Conservation (phyloP, 192 early-diverging fungal genomes). For the Jimgerdemannia flammicorona region DNA sequence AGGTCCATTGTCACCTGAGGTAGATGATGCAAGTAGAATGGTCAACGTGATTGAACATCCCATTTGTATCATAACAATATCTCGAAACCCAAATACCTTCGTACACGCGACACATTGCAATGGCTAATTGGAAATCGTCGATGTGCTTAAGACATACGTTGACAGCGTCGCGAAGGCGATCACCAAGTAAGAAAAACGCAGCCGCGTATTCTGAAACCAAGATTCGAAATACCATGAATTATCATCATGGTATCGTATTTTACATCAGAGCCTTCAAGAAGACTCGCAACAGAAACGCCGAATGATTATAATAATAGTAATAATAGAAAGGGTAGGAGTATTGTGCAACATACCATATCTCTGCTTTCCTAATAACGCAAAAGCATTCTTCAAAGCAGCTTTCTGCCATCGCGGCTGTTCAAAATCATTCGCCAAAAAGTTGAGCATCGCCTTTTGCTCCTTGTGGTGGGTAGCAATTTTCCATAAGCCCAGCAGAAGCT, state of each 20-base stretch:
- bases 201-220: constrained; percentile 77
- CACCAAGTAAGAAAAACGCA: constrained; percentile 91
- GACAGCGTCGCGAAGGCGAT: constrained; percentile 84
- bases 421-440: constrained; percentile 93
- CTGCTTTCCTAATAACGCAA: constrained; percentile 92
- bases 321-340: too few species aligned
- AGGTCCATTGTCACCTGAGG: constrained; percentile 53
- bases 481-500: constrained; percentile 89
- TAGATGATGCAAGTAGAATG: too few species aligned
- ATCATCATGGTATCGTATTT: too few species aligned
- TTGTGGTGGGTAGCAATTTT: constrained; percentile 75
- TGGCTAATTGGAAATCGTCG: constrained; percentile 89
- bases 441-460: constrained; percentile 85
- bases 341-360: constrained; percentile 62
- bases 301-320: too few species aligned
- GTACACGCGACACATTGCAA: constrained; percentile 86
- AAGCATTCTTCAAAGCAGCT: constrained; percentile 97
- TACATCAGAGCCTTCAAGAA: too few species aligned
- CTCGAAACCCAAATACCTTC: constrained; percentile 60
- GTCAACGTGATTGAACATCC: neutral
- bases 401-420: constrained; percentile 83
- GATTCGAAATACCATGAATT: neutral
- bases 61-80: neutral
- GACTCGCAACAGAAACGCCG: too few species aligned
- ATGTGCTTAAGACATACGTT: constrained; percentile 90